Conservation (phyloP, 306 rosid genomes). For the Cicer yamashitae region DNA sequence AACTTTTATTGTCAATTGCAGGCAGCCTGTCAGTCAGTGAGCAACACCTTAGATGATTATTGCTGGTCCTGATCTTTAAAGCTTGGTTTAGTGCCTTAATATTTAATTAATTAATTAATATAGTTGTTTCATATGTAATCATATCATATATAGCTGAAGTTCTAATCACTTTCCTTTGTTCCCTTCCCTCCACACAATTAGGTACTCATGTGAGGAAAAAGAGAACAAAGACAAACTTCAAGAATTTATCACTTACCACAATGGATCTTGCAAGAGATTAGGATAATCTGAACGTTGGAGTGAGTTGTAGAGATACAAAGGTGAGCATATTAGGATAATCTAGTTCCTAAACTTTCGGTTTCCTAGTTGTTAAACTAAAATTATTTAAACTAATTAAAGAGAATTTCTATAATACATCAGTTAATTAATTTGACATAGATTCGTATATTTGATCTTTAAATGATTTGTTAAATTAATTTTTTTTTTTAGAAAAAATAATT, state of each 20-base stretch:
- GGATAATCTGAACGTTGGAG: conserved; percentile 30
- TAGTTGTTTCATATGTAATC: conserved; percentile 8
- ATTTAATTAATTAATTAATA: conserved; percentile 22
- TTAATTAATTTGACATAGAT: too few species aligned
- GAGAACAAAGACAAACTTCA: not conserved
- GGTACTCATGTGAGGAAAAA: conserved; percentile 19
- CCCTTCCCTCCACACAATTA: conserved; percentile 56
- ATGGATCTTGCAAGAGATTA: conserved; percentile 34
- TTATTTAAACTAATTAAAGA: not conserved
- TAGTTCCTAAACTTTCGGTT: conserved; percentile 31
- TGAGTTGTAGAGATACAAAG: conserved; percentile 29
- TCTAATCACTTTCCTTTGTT: conserved; percentile 51
- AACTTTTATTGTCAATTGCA: conserved; percentile 27
- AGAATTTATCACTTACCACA: conserved; percentile 7
- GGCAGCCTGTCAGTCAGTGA: conserved; percentile 47
- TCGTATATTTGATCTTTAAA: too few species aligned
- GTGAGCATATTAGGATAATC: conserved; percentile 37
- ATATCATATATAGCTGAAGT: conserved; percentile 27
- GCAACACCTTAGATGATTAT: conserved; percentile 38
- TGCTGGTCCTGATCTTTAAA: conserved; percentile 20
- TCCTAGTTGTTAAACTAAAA: conserved; percentile 24
- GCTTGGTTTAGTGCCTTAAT: not conserved
- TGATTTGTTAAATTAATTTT: too few species aligned
- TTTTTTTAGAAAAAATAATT: too few species aligned
- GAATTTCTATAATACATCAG: too few species aligned